phyloP scores from a whole-genome alignment of 2,329 filamentous ascomycete genomes.

The Cercospora citrullina region DNA sequence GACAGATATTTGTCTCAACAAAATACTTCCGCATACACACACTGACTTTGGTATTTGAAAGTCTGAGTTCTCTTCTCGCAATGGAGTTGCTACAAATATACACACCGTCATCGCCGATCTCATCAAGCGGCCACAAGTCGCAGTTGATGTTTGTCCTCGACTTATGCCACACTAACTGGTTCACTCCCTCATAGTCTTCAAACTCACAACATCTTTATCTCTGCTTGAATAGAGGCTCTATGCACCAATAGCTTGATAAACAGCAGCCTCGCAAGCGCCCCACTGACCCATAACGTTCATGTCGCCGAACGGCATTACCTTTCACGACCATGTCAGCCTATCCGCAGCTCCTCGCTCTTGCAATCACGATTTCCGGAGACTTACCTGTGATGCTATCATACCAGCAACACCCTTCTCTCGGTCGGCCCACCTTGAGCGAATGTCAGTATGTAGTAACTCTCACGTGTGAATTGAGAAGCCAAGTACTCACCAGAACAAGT shows the following conservation, averaged over 20 bases:
- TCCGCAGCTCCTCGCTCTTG: too few species aligned
- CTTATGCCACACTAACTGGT: neutral
- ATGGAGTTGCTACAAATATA: neutral
- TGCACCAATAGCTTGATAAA: slow-evolving; percentile 21
- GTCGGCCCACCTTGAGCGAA: slow-evolving; percentile 28
- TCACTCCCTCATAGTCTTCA: neutral
- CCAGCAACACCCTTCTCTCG: slow-evolving; percentile 40
- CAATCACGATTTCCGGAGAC: too few species aligned
- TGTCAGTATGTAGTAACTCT: neutral
- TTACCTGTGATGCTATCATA: slow-evolving; percentile 41
- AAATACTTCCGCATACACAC: neutral
- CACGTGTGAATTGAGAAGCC: neutral
- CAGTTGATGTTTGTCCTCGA: neutral
- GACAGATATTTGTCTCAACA: neutral
- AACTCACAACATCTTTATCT: neutral
- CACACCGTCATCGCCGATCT: neutral
- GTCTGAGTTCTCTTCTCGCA: neutral
- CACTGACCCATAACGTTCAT: slow-evolving; percentile 32
- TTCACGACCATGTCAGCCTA: too few species aligned
- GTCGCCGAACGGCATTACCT: slow-evolving; percentile 42
- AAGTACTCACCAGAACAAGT: slow-evolving; percentile 34
- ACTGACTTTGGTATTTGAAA: neutral
- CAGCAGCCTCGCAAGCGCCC: slow-evolving; percentile 37
- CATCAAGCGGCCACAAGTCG: neutral
- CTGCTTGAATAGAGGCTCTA: neutral